Evolutionary conservation across 306 rosid genomes (phyloP), one percentile per base, ranked within the genome.

Genomic region (Rosa chinensis): DNA sequence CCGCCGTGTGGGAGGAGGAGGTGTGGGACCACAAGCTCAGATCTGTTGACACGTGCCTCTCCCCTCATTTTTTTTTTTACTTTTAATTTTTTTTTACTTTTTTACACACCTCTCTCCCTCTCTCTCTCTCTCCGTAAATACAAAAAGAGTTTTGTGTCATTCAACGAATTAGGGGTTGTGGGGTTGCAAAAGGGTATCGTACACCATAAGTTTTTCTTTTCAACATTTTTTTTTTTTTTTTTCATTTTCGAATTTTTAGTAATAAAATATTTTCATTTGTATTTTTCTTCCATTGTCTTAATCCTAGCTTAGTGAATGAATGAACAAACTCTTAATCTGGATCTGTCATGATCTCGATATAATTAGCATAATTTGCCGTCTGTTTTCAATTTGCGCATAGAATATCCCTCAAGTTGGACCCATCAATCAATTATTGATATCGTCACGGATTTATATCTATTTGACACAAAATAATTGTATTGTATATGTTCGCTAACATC

Each of bases 11-110:
- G 92, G 88, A 85, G 89, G 35, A 32, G 62, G 62, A 8, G 63
- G 32, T 8, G 45, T 80, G 87, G 93, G 90, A 86, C 93, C 92
- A 80, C 85, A 62, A 66, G 72, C 74, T 58, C 87, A 85, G 78
- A 83, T 68, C 75, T 76, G 59, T 78, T 87, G 80, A 89, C 88
- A 85, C 89, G 84, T 82, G 87, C 52, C 40, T 5, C 25, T 5
- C 0, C 47, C 44, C 67, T 39, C 21, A 74, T 8, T 66, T 70
- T 49, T 17, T 25, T 2, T 9, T 28, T 28, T 52, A 53, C 61
- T 53, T 25, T 17, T 50, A 2, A n/a, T 12, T 32, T 17, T 40
- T 7, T 49, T 6, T 50, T 2, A n/a, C 25, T 32, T 17, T 40
- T 7, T 49, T 6, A 40, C 77, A 52, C 78, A 25, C 64, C 10